A percentile compares a stretch with the other conserved stretches of the same genome.
Evolutionary conservation across 1,284 basidiomycete species (phyloP).

Genomic region (Apiotrichum brassicae): DNA sequence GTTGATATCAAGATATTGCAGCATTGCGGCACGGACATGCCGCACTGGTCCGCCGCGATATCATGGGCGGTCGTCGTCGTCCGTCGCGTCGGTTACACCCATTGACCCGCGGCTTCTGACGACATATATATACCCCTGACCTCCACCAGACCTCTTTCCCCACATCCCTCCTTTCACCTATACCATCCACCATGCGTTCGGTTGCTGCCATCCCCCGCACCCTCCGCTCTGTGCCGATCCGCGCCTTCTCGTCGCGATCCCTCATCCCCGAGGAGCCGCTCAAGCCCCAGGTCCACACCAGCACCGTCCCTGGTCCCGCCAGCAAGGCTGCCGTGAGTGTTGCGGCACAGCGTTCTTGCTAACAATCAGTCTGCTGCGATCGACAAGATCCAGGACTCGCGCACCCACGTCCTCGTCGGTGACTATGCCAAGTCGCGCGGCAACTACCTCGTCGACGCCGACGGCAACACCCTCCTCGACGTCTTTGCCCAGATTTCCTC

Average conservation of each 20-base stretch:
- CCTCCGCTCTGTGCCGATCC: background rate
- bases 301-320: conserved; percentile 24
- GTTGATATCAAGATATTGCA: too few relatives aligned
- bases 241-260: conserved; percentile 23
- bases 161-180: background rate
- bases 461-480: conserved; percentile 53
- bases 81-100: background rate
- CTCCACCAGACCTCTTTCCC: background rate
- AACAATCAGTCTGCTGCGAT: conserved; percentile 18
- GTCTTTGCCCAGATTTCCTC: conserved; percentile 52
- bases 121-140: too few relatives aligned
- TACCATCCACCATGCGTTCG: conserved; percentile 4
- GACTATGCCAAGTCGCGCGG: conserved; percentile 28
- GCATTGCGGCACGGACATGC: too few relatives aligned
- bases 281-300: conserved; percentile 18
- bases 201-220: conserved; percentile 3
- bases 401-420: conserved; percentile 20
- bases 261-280: conserved; percentile 26
- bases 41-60: too few relatives aligned
- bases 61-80: too few relatives aligned
- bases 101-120: too few relatives aligned
- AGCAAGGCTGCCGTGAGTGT: conserved; percentile 18
- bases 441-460: conserved; percentile 53
- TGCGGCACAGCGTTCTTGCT: background rate
- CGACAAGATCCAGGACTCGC: conserved; percentile 24